Conservation (phyloP, 2,329 filamentous ascomycete species). For the Graphilbum sp. region DNA sequence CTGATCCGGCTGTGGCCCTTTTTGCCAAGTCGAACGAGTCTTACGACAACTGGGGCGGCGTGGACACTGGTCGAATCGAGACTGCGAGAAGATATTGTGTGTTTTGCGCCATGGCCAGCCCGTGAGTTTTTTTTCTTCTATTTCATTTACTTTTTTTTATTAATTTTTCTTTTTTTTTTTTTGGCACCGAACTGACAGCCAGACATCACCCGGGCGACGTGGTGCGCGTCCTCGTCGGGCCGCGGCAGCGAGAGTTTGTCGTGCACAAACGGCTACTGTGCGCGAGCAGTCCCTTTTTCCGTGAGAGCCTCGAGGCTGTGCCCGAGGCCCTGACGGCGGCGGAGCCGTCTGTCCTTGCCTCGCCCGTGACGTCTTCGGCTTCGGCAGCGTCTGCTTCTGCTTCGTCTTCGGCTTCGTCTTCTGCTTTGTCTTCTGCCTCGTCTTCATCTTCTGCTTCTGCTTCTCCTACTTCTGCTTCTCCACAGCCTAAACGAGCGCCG, state of each 20-base stretch:
- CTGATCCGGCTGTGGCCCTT: not conserved
- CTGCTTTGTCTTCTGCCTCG: not conserved
- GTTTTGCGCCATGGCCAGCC: not conserved
- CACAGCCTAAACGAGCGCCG: slow-evolving; percentile 1
- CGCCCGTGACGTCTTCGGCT: not conserved
- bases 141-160: too few species aligned
- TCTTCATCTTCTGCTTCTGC: too few species aligned
- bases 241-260: slow-evolving; percentile 14
- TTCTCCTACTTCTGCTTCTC: slow-evolving; percentile 7
- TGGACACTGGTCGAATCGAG: too few species aligned
- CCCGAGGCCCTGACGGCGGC: slow-evolving; percentile 10
- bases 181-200: too few species aligned
- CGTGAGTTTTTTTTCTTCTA: not conserved
- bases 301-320: slow-evolving; percentile 24
- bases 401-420: not conserved
- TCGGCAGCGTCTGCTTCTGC: too few species aligned
- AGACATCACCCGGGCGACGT: slow-evolving; percentile 7
- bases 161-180: too few species aligned
- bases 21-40: not conserved
- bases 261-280: slow-evolving; percentile 25
- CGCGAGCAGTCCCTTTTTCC: slow-evolving; percentile 30
- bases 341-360: not conserved
- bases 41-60: too few species aligned
- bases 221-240: slow-evolving; percentile 17
- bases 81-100: too few species aligned